Evolutionary conservation across 352 stramenopile genomes (phyloP).

Genomic region (Achlya hypogyna): DNA sequence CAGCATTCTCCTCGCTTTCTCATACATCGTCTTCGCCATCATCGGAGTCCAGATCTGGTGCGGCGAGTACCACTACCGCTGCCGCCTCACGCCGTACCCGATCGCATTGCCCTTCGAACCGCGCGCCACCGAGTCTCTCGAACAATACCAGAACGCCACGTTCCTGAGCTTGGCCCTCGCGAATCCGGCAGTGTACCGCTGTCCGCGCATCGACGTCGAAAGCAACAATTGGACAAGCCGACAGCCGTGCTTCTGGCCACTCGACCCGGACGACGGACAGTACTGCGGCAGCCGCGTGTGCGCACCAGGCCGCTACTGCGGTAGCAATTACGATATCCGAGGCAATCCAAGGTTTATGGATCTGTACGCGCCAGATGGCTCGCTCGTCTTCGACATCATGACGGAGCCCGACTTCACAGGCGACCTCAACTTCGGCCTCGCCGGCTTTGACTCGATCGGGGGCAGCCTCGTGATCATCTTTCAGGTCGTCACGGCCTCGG

Average conservation of each 20-base stretch:
- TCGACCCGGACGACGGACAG: constrained; percentile 67
- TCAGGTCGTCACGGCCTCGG: constrained; percentile 68
- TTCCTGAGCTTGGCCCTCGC: constrained; percentile 37
- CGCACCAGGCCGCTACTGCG: constrained; percentile 31
- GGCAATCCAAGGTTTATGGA: constrained; percentile 56
- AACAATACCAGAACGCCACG: constrained; percentile 26
- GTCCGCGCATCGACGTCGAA: constrained; percentile 25
- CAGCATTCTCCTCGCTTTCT: constrained; percentile 80
- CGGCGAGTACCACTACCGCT: constrained; percentile 71
- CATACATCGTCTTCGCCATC: constrained; percentile 88
- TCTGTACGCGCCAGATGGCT: constrained; percentile 31
- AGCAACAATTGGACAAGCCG: constrained; percentile 24
- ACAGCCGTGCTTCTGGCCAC: constrained; percentile 85
- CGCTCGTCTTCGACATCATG: constrained; percentile 32
- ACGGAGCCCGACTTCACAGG: constrained; percentile 19
- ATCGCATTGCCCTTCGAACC: constrained; percentile 39
- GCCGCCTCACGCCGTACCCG: constrained; percentile 65
- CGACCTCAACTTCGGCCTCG: constrained; percentile 83
- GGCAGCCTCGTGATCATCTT: constrained; percentile 89
- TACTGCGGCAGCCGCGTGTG: constrained; percentile 75
- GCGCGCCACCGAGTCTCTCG: background rate
- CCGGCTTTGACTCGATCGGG: constrained; percentile 88
- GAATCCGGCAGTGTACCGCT: constrained; percentile 32
- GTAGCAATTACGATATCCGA: constrained; percentile 59
- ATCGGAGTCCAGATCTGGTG: constrained; percentile 84